These are phyloP conservation scores for Talaromyces amestolkiae DNA, from an alignment of 2,329 filamentous ascomycete species.

Conservation along the genomic window DNA sequence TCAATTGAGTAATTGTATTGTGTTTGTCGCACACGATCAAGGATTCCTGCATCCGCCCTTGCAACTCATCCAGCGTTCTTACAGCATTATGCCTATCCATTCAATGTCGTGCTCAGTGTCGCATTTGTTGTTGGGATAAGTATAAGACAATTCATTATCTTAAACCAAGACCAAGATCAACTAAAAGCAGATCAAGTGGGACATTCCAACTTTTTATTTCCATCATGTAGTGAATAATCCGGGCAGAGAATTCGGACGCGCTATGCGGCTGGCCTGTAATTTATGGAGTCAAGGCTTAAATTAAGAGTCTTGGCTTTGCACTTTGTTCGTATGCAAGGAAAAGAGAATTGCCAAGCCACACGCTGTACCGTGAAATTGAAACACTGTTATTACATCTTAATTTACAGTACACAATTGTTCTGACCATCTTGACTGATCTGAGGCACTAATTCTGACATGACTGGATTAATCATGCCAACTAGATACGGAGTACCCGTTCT, in stretches of 20 bases:
- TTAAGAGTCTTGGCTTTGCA: neutral
- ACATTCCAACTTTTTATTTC: conserved; percentile 6
- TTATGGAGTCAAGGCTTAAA: neutral
- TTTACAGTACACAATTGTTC: too few relatives aligned
- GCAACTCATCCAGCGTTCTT: neutral
- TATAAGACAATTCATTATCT: neutral
- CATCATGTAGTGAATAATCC: neutral
- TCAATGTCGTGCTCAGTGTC: neutral
- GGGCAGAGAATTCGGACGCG: neutral
- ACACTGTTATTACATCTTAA: neutral
- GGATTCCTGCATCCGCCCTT: neutral
- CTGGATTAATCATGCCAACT: neutral
- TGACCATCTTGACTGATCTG: neutral
- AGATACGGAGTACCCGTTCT: neutral
- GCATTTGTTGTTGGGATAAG: neutral
- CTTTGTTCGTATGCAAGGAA: conserved; percentile 2
- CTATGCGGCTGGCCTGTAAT: conserved; percentile 1
- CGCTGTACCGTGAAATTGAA: neutral
- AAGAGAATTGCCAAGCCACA: neutral
- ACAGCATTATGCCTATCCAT: neutral
- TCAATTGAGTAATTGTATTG: neutral
- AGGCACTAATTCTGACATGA: neutral
- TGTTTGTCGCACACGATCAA: neutral
- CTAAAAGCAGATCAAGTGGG: neutral
- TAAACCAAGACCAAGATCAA: neutral